phyloP scores from a whole-genome alignment of 495 filamentous ascomycete species.

The Penicillium bovifimosum region DNA sequence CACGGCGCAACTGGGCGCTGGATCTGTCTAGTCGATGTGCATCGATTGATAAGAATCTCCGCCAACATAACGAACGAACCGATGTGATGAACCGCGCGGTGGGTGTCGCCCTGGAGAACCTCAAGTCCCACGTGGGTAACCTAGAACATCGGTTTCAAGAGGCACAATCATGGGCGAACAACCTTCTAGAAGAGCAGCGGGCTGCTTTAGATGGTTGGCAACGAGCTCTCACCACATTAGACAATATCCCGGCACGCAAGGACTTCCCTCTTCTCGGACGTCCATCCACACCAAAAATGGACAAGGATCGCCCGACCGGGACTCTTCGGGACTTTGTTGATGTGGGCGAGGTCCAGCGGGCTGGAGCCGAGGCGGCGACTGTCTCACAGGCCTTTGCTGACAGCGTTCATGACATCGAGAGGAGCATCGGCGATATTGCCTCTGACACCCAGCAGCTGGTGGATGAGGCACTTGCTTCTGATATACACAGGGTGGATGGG shows the following conservation, averaged over 20 bases:
- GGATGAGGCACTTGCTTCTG: conserved; percentile 25
- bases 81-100: conserved; percentile 66
- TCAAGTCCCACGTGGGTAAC: conserved; percentile 68
- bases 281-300: conserved; percentile 39
- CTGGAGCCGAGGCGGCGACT: conserved; percentile 45
- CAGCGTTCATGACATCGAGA: conserved; percentile 47
- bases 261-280: conserved; percentile 51
- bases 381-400: conserved; percentile 49
- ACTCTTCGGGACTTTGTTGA: conserved; percentile 73
- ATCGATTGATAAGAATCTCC: conserved; percentile 49
- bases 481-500: conserved; percentile 43
- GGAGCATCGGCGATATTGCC: conserved; percentile 46
- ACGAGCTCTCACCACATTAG: conserved; percentile 54
- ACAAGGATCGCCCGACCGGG: conserved; percentile 28
- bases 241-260: conserved; percentile 53
- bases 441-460: conserved; percentile 51
- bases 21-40: conserved; percentile 59
- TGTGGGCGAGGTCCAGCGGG: conserved; percentile 56
- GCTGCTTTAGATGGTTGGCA: conserved; percentile 63
- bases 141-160: conserved; percentile 70
- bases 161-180: conserved; percentile 65
- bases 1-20: conserved; percentile 68
- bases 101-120: conserved; percentile 73
- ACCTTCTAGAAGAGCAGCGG: conserved; percentile 65
- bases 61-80: conserved; percentile 56